Evolutionary conservation across 441 rosid genomes (phyloP), one percentile per base, ranked within the genome.

Genomic region (Viola pubescens): DNA sequence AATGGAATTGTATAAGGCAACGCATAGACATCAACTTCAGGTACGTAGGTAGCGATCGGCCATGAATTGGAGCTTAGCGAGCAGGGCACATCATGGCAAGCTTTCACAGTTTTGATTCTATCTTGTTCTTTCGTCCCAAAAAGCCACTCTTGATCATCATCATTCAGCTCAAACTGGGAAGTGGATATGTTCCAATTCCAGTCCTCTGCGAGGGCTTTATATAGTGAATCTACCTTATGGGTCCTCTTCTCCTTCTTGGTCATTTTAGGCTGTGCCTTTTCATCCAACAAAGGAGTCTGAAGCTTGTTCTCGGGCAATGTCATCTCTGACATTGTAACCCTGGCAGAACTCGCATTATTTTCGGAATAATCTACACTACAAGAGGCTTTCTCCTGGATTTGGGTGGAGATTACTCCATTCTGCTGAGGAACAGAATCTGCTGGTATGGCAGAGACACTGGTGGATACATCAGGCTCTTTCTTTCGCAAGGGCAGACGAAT

Each of bases 1-100:
- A 86, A 87, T 1, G 87, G 91, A 42, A 84, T 61, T 0, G 94
- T 61, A 5, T 72, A 89, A 0, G 98, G 96, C 65, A 92, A 67
- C 0, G 92, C 79, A 44, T 63, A 73, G 9, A 87, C 52, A 54
- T 75, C 88, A 0, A 62, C 85, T 12, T 67, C 77, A 0, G 75
- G 45, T 61, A 86, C 12, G 75, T 43, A 61, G 7, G 58, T 71
- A 11, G 88, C 89, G 4, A 43, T 43, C 0, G 85, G 85, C 64
- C 74, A 75, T 60, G 63, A 52, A 1, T 49, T 13, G 48, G 58
- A 57, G 9, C 55, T 56, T 9, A 9, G 58, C 26, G 6, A 7
- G 41, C 61, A 51, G 26, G 48, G 51, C 9, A 39, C 61, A 10
- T 56, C 62, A 6, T n/a, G 48, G n/a, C 3, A 59, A 3, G 69